These are phyloP conservation scores for Botryotinia narcissicola DNA, from an alignment of 2,329 filamentous ascomycete species.

Conservation along the genomic window DNA sequence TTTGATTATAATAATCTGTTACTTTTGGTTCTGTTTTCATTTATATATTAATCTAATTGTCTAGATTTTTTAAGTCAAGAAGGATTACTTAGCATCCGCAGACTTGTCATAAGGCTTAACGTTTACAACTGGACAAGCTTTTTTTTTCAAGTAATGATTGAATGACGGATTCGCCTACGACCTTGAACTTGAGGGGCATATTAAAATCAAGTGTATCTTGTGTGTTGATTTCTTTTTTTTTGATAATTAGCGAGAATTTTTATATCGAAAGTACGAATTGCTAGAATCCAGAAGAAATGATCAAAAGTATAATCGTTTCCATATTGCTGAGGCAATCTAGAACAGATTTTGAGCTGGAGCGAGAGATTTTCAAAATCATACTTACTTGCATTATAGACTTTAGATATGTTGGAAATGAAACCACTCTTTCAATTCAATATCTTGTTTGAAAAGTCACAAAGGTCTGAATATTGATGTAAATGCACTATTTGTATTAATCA, in stretches of 20 bases:
- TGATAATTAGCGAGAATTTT: background rate
- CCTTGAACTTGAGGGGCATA: background rate
- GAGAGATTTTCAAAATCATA: background rate
- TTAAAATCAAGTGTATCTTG: background rate
- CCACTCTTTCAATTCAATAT: background rate
- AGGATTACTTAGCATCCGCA: background rate
- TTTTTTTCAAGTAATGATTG: background rate
- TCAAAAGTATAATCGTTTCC: background rate
- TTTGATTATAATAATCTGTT: too few relatives aligned
- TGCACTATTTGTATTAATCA: background rate
- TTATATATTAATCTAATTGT: too few relatives aligned
- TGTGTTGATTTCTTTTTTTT: background rate
- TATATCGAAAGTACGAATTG: background rate
- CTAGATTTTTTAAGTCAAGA: too few relatives aligned
- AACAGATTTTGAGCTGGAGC: background rate
- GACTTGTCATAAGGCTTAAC: background rate
- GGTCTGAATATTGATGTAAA: background rate
- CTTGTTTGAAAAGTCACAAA: background rate
- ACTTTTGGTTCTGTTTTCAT: too few relatives aligned
- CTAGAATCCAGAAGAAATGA: background rate
- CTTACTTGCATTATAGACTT: background rate
- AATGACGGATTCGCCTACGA: background rate
- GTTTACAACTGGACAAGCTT: background rate
- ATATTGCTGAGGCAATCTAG: rapidly evolving
- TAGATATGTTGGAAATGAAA: background rate